Conservation (phyloP, 495 filamentous ascomycete species). For the Penicillium verhagenii region DNA sequence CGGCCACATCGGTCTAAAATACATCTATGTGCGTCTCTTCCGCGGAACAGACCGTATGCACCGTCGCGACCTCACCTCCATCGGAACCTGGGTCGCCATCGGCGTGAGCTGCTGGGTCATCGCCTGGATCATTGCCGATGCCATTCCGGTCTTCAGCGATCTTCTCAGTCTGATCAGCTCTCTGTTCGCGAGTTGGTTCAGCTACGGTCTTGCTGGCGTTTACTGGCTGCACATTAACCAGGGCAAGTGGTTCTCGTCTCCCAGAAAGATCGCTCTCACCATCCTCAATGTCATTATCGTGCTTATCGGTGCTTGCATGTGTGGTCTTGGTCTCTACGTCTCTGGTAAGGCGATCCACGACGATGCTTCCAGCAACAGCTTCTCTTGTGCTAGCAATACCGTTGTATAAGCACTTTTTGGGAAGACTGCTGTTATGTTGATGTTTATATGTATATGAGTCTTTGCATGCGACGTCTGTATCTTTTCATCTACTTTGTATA, state of each 20-base stretch:
- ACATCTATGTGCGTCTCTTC: slow-evolving; percentile 64
- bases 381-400: slow-evolving; percentile 37
- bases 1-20: slow-evolving; percentile 58
- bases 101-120: slow-evolving; percentile 56
- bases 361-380: slow-evolving; percentile 28
- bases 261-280: slow-evolving; percentile 37
- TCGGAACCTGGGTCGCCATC: slow-evolving; percentile 57
- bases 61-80: slow-evolving; percentile 45
- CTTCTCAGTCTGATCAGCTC: slow-evolving; percentile 52
- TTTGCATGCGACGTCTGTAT: slow-evolving; percentile 1
- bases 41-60: slow-evolving; percentile 56
- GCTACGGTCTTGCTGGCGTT: slow-evolving; percentile 41
- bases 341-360: slow-evolving; percentile 37
- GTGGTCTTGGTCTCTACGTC: slow-evolving; percentile 39
- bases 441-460: background rate
- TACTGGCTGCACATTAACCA: slow-evolving; percentile 47
- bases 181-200: slow-evolving; percentile 39
- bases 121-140: slow-evolving; percentile 70
- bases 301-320: slow-evolving; percentile 34
- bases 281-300: slow-evolving; percentile 33
- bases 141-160: slow-evolving; percentile 70
- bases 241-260: slow-evolving; percentile 33
- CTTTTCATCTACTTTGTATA: slow-evolving; percentile 8
- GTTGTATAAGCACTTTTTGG: slow-evolving; percentile 1
- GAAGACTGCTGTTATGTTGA: background rate